Evolutionary conservation across 257 asterid species (phyloP).

Genomic region (Nicotiana tabacum): DNA sequence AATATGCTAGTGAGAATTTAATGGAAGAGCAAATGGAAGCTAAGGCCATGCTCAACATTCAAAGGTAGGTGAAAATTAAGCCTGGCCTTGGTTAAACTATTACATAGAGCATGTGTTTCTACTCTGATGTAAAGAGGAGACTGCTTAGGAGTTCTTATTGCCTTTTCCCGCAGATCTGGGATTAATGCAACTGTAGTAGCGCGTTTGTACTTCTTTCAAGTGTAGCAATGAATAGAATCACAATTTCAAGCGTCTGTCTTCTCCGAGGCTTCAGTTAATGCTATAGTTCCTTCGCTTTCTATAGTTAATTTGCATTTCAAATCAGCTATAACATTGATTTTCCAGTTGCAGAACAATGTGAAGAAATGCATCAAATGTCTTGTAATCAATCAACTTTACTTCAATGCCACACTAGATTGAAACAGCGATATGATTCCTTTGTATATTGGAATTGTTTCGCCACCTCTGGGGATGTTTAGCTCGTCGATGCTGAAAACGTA

Average conservation of each 20-base stretch:
- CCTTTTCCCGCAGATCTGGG: background rate
- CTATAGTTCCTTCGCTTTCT: background rate
- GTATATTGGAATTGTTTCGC: background rate
- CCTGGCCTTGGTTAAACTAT: background rate
- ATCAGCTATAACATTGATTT: background rate
- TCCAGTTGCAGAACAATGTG: background rate
- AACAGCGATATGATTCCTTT: background rate
- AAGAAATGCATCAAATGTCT: background rate
- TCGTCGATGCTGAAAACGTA: background rate
- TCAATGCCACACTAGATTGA: background rate
- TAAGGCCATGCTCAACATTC: slow-evolving; percentile 76
- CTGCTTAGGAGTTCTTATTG: background rate
- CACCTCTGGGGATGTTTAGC: background rate
- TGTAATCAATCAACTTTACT: background rate
- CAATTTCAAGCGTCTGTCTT: background rate
- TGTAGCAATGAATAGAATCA: slow-evolving; percentile 1
- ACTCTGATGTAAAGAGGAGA: background rate
- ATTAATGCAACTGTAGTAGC: background rate
- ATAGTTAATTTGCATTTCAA: background rate
- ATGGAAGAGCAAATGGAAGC: slow-evolving; percentile 69
- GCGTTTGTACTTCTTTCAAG: background rate
- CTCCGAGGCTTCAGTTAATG: background rate
- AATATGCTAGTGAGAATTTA: slow-evolving; percentile 74
- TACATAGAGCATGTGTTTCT: background rate
- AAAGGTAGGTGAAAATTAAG: slow-evolving; percentile 32